Base-by-base conservation (phyloP, 192 early-diverging fungal genomes). In the Coemansia pectinata region DNA sequence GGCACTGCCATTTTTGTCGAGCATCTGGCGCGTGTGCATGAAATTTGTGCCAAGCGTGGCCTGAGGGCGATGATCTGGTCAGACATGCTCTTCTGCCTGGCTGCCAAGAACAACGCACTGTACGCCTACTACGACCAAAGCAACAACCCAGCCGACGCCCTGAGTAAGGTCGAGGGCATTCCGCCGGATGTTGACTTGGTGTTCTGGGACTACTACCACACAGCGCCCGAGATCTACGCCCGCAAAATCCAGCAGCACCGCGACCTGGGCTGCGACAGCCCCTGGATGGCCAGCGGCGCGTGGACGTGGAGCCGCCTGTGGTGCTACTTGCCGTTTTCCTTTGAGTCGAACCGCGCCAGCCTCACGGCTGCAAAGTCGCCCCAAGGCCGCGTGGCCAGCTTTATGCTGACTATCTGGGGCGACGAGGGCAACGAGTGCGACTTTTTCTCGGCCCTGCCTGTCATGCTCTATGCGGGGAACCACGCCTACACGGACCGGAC, bases 391-490 rank as follows among this genome's bases (percentile, higher is more conserved):
- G 90, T 94, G 25, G 65, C 78, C 25, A 92, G 94, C 71, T 86
- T 88, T 23, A 92, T 95, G 85, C 90, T 93, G 47, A 95, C 93
- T 1, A 87, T 90, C 15, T 95, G 93, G 94, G 94, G 94, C 23
- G 94, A 95, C 72, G 94, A 95, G 65, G 94, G 93, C 42, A 94
- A 95, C 77, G 94, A 95, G 79, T 95, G 90, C 72, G 94, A 94
- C 72, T 87, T 94, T 76, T 91, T 86, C 71, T 93, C 93, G 0
- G 80, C 90, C 14, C 78, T 96, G 39, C 94, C 94, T 14, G 92
- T 87, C 5, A 77, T 95, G 69, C 71, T 90, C 21, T 92, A 92
- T 57, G 95, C 87, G 68, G 89, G 87, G 29, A 87, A 93, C 69
- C 91, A 92, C 68, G 88, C 87, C 3, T 92, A 95, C 76, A 89